Base-by-base conservation (phyloP, 805 yeast species). In the Hanseniaspora jakobsenii region DNA sequence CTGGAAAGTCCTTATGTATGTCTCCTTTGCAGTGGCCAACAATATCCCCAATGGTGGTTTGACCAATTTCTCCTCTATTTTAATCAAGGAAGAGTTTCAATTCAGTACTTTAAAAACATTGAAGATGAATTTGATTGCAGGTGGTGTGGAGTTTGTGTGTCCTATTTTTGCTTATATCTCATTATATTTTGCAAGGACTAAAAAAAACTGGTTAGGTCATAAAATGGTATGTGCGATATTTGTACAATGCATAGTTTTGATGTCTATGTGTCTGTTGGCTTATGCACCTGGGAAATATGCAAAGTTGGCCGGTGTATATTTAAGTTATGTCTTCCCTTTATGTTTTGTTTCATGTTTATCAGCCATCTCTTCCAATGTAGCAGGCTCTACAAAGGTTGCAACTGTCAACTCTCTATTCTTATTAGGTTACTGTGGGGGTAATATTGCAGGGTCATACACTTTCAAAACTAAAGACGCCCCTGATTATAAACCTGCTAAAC, bases 341-440 rank as follows among this genome's bases (percentile, higher is more conserved):
- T 56, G 65, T 10, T 58, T 59, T 48, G 60, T 61, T 44, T 61
- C 66, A 49, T 52, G 58, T 12, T 41, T 59, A 5, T 58, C 67
- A 5, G 53, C 58, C 32, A 58, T 66, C 42, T 59, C 64, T 23
- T 63, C 73, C 3, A 70, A 81, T 56, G 70, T 77, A 28, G 77
- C 86, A 1, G 91, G 91, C 10, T 73, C 75, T 50, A 79, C 87
- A n/a, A 82, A 82, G 60, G 76, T 79, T 52, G 66, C 76, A 51
- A 68, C 75, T 5, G 68, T 74, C 22, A 72, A 74, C 43, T 78
- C 79, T 6, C 57, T 77, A 27, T 70, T 70, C 38, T 67, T 81
- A 58, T 67, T 80, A 48, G 79, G 75, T 4, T 81, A 78, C 56
- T 75, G 82, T 32, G 71, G 74, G 36, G 82, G 84, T 13, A 76